Evolutionary conservation across 306 rosid species (phyloP).

Genomic region (Cucumis sativus): DNA sequence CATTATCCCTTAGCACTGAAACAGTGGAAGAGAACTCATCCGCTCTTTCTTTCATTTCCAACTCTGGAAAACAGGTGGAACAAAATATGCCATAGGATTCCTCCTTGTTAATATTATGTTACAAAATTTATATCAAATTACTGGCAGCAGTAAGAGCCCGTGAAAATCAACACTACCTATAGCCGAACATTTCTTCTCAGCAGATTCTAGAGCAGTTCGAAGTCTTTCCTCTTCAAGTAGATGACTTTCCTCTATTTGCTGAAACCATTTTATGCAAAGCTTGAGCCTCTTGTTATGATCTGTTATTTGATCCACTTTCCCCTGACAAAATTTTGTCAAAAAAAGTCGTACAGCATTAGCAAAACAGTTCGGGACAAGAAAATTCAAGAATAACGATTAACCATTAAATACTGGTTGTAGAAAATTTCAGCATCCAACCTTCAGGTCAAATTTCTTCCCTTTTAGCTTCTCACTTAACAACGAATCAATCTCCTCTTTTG

Average conservation of each 20-base stretch:
- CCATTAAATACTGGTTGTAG: background rate
- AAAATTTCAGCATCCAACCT: conserved; percentile 29
- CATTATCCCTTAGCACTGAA: conserved; percentile 33
- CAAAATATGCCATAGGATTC: conserved; percentile 3
- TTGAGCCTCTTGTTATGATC: conserved; percentile 55
- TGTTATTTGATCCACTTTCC: conserved; percentile 40
- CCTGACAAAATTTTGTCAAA: conserved; percentile 26
- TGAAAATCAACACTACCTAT: conserved; percentile 29
- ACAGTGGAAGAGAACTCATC: conserved; percentile 33
- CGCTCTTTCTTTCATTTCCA: conserved; percentile 41
- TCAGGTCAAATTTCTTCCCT: conserved; percentile 44
- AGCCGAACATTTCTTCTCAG: conserved; percentile 56
- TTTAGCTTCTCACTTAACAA: conserved; percentile 55
- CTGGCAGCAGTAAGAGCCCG: background rate
- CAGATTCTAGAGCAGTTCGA: conserved; percentile 36
- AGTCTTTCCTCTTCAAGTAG: conserved; percentile 54
- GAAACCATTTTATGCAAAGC: conserved; percentile 59
- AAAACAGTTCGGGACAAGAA: background rate
- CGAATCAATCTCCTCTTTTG: conserved; percentile 54
- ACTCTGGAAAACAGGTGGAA: conserved; percentile 40
- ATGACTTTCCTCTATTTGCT: conserved; percentile 37
- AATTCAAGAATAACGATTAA: background rate
- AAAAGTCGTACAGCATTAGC: background rate
- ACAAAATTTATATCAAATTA: background rate
- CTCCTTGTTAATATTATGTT: background rate